Evolutionary conservation across 805 yeast species (phyloP).

Genomic region (Wickerhamomyces rabaulensis): DNA sequence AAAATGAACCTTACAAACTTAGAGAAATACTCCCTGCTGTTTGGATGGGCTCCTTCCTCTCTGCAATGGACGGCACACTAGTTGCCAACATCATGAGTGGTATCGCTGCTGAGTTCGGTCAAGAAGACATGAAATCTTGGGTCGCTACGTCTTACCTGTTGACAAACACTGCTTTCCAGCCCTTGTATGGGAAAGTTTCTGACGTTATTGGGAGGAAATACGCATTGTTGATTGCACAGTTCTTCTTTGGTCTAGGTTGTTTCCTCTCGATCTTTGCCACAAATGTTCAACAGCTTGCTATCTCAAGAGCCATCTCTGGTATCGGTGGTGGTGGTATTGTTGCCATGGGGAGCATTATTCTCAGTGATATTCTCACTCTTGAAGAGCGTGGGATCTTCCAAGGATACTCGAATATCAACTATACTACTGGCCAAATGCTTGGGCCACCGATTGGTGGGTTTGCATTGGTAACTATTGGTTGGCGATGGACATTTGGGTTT

Average conservation of each 20-base stretch:
- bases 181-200: constrained; percentile 63
- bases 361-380: constrained; percentile 51
- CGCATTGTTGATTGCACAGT: constrained; percentile 38
- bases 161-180: constrained; percentile 70
- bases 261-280: constrained; percentile 36
- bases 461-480: constrained; percentile 32
- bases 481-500: constrained; percentile 39
- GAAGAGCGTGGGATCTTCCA: constrained; percentile 48
- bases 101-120: constrained; percentile 55
- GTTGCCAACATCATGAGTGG: constrained; percentile 53
- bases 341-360: constrained; percentile 45
- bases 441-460: constrained; percentile 43
- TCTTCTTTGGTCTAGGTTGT: constrained; percentile 41
- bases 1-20: neutral
- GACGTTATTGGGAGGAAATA: constrained; percentile 56
- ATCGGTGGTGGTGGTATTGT: constrained; percentile 54
- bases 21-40: constrained; percentile 20
- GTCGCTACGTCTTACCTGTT: constrained; percentile 67
- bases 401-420: constrained; percentile 40
- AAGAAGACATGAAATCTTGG: constrained; percentile 54
- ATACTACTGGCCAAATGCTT: constrained; percentile 34
- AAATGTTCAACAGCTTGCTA: constrained; percentile 38
- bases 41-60: constrained; percentile 43
- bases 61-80: constrained; percentile 55
- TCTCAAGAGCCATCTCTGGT: constrained; percentile 52